Percentiles rank a stretch among this genome's conserved stretches.
These are phyloP conservation scores for Biscogniauxia sp. DNA, from an alignment of 2,329 filamentous ascomycete genomes.

Conservation along the genomic window DNA sequence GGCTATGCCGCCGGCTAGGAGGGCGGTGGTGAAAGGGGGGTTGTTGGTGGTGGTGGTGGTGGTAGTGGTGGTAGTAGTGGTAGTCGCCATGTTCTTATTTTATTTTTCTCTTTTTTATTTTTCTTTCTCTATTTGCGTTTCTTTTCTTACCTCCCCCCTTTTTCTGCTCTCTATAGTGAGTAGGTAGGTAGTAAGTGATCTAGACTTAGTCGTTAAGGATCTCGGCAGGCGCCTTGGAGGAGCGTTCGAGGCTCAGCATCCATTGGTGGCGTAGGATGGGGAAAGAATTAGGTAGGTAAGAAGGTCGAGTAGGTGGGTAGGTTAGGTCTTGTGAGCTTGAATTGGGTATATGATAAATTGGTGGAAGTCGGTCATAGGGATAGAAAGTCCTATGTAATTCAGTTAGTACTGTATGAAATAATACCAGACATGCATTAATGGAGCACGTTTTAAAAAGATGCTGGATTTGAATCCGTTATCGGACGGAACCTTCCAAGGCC, in stretches of 20 bases:
- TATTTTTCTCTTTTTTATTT: constrained; percentile 1
- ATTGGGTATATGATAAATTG: too few species aligned
- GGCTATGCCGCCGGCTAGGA: constrained; percentile 81
- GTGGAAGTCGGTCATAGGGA: too few species aligned
- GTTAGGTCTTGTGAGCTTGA: too few species aligned
- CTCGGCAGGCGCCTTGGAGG: neutral
- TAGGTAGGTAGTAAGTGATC: neutral
- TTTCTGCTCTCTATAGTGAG: too few species aligned
- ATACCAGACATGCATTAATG: too few species aligned
- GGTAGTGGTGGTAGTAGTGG: constrained; percentile 18
- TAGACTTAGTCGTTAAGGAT: neutral
- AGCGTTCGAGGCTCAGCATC: neutral
- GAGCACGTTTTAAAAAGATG: too few species aligned
- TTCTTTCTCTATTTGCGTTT: too few species aligned
- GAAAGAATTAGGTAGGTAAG: too few species aligned
- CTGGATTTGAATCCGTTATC: neutral
- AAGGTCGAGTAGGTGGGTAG: too few species aligned
- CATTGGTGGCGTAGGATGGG: neutral
- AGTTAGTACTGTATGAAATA: too few species aligned
- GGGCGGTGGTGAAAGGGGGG: constrained; percentile 57
- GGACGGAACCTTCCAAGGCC: neutral
- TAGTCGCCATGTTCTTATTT: constrained; percentile 10
- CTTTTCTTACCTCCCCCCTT: neutral
- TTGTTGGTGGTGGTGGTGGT: constrained; percentile 21
- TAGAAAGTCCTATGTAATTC: too few species aligned